Evolutionary conservation across 805 yeast genomes (phyloP), one percentile per base, ranked within the genome.

Genomic region (Peterozyma xylosa): DNA sequence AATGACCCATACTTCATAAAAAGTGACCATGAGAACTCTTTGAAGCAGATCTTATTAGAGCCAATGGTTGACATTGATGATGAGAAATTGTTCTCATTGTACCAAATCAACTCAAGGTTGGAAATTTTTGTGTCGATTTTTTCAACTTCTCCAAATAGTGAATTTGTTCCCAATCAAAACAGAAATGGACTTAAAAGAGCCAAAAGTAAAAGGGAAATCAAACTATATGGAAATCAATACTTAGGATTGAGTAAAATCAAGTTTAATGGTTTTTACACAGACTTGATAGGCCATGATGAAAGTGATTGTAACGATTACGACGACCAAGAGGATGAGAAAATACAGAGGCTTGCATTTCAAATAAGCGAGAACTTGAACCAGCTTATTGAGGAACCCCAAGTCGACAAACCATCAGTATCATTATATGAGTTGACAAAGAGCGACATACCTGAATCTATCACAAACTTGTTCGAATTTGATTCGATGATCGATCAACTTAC

Each of bases 401-500:
- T 17, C 9, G 40, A 9, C 33, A 51, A 53, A 2, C 45, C 43
- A 7, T 35, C 38, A 15, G 39, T 50, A 17, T 56, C 59, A 9
- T 33, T 42, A 15, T 42, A 39, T 13, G 37, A 38, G 11, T 21
- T 21, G 42, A 11, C n/a, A 5, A 11, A 38, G 30, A 15, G 17
- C 15, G 27, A 36, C 15, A 13, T 21, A 33, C 16, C 43, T 16
- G 3, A 13, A 14, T 11, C 29, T n/a, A 38, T 61, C 3, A 35
- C 42, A 3, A 58, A 59, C 27, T 38, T 58, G 9, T 46, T 42
- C 1, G 70, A 65, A 42, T 43, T 66, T 18, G 66, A 64, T 41
- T 53, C 58, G 13, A 64, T 66, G 70, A 33, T 67, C 17, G 48
- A 49, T 11, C 70, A 65, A 42, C 42, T 63, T 37, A 51, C 51